Base-by-base conservation (phyloP, 495 filamentous ascomycete genomes). In the Copromyces sp. region DNA sequence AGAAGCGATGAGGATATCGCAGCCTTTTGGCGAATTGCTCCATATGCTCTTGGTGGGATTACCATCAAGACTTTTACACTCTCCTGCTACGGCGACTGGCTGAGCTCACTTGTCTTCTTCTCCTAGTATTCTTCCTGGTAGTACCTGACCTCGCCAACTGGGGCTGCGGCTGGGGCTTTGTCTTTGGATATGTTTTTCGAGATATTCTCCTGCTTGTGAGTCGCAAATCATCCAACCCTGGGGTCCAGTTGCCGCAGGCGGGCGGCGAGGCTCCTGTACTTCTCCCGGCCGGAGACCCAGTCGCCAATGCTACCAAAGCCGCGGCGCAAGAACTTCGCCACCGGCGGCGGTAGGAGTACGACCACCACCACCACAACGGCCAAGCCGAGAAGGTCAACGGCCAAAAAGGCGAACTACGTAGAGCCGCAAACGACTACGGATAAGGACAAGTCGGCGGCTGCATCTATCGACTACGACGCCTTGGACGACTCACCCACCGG, bases 1-100 rank as follows among this genome's bases (percentile, higher is more conserved):
- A 40, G 9, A 40, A 87, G 84, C 70, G 77, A 99, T 89, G 6
- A 99, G 85, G 41, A 99, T 81, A 77, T 99, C 95, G 74, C 95
- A 98, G 5, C 95, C 95, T 76, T 88, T 90, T 24, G 41, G 87
- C 85, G 12, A 99, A 84, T 74, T 95, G 91, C 4, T 86, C 82
- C 3, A 87, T 81, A 78, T 97, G 93, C 9, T 89, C 86, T 29
- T 14, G n/a, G 11, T 59, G 20, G 11, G 47, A 59, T 59, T 6
- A 1, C 20, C 9, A 59, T 12, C 20, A 53, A 29, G n/a, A 20
- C 17, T 20, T 47, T 47, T n/a, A n/a, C 44, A 20, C n/a, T 47
- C 44, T 20, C n/a, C 44, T 47, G 44, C n/a, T 47, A 47, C 9
- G 9, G 9, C 0, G 8, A 20, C n/a, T 47, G n/a, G 44, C 44